A percentile compares a stretch with the other conserved stretches of the same genome.
phyloP scores from a whole-genome alignment of 108 stramenopile genomes.

The Poteriospumella lacustris region DNA sequence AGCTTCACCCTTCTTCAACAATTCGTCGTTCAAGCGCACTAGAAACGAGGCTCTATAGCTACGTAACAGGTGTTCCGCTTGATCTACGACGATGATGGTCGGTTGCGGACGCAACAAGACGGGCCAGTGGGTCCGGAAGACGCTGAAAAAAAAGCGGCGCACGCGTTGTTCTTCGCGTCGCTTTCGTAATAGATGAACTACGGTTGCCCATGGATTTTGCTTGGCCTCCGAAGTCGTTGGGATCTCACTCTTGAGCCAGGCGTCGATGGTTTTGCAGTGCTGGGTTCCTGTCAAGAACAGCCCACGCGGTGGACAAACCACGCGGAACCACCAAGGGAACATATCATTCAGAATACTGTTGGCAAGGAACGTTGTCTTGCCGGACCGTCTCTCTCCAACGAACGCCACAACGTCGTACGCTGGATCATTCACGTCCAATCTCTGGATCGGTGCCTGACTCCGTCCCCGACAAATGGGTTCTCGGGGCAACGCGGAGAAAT shows the following conservation, averaged over 20 bases:
- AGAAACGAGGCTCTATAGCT: background rate
- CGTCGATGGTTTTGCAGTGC: background rate
- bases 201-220: background rate
- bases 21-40: background rate
- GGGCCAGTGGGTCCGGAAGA: background rate
- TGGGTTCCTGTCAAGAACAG: constrained; percentile 20
- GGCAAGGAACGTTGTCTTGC: background rate
- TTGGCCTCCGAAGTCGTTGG: background rate
- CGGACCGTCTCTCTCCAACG: constrained; percentile 4
- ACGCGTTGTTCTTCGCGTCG: background rate
- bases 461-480: background rate
- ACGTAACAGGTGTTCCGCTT: background rate
- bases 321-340: constrained; percentile 16
- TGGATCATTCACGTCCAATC: background rate
- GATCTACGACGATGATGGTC: background rate
- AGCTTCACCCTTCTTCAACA: background rate
- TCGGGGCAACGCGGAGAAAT: background rate
- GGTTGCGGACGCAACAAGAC: background rate
- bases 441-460: background rate
- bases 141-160: background rate
- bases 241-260: constrained; percentile 4
- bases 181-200: background rate
- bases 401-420: constrained; percentile 8
- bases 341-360: constrained; percentile 13
- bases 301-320: background rate